Base-by-base conservation (phyloP, 2,329 filamentous ascomycete genomes). In the Trichoderma guizhouense region DNA sequence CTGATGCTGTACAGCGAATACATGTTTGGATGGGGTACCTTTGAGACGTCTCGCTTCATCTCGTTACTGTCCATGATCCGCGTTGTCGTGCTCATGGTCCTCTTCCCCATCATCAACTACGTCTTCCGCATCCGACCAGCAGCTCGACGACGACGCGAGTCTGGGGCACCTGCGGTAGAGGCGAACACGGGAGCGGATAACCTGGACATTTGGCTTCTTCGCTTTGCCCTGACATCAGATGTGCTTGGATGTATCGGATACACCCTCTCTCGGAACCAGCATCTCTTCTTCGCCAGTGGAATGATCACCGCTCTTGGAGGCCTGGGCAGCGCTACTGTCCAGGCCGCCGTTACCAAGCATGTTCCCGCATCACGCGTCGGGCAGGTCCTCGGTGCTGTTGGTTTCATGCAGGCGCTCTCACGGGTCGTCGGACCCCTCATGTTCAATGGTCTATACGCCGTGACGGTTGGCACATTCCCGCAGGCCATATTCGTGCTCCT, bases 331-430 rank as follows among this genome's bases (percentile, higher is more conserved):
- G 95, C 96, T 1, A 96, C 93, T 0, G 86, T 97, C 64, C 94
- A 97, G 78, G 91, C 93, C 1, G 88, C 92, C 0, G 84, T 98
- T 65, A 98, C 94, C 24, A 98, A 98, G 79, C 96, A 98, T 80
- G 91, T 98, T 0, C 93, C 95, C 0, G 86, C 90, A 0, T 92
- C 96, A 74, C 88, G 89, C 61, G 91, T 96, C 0, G 96, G 96
- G 0, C 91, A 96, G 79, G 84, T 98, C n/a, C 87, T 99, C 0
- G 96, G 96, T 26, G 95, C 94, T 1, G 92, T 91, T 18, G 96
- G 95, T 0, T 84, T 98, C 73, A 82, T 98, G 72, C 95, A 98
- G 81, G 92, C 94, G 1, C 82, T 97, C 43, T 89, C 93, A 3
- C 86, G 94, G 73, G 90, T 98, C 2, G 79, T 97, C 14, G 91